Evolutionary conservation across 345 rosid species (phyloP).

Genomic region (Moricandia moricandioides): DNA sequence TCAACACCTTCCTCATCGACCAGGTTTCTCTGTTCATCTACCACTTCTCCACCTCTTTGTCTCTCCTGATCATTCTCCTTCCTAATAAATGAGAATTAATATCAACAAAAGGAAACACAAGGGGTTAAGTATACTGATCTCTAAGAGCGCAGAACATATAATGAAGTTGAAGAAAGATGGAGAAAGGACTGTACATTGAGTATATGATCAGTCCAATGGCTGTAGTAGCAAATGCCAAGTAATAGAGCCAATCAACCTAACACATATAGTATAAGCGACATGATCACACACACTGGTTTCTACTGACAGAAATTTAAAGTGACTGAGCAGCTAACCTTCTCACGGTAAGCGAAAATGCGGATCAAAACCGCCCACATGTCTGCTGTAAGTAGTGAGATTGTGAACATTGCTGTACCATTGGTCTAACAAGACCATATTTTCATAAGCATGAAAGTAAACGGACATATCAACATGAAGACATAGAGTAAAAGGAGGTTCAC

Average conservation of each 20-base stretch:
- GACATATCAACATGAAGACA: not conserved
- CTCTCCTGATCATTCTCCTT: conserved; percentile 13
- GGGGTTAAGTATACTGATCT: not conserved
- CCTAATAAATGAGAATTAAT: not conserved
- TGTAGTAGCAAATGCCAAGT: conserved; percentile 74
- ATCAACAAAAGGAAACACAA: not conserved
- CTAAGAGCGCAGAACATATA: not conserved
- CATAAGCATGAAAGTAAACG: not conserved
- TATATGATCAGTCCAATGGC: conserved; percentile 66
- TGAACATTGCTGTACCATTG: conserved; percentile 84
- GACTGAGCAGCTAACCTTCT: not conserved
- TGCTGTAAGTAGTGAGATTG: conserved; percentile 80
- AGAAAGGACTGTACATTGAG: conserved; percentile 49
- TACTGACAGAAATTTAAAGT: not conserved
- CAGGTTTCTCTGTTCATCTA: conserved; percentile 39
- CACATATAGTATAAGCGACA: not conserved
- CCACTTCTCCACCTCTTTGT: not conserved
- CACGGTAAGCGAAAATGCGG: conserved; percentile 74
- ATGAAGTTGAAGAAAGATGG: not conserved
- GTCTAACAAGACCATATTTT: conserved; percentile 39
- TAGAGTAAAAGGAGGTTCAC: not conserved
- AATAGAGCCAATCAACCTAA: conserved; percentile 92
- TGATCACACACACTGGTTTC: not conserved
- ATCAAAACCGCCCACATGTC: conserved; percentile 96
- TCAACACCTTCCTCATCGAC: conserved; percentile 38